phyloP scores from a whole-genome alignment of 305 asterid species.

The Fraxinus platypoda region DNA sequence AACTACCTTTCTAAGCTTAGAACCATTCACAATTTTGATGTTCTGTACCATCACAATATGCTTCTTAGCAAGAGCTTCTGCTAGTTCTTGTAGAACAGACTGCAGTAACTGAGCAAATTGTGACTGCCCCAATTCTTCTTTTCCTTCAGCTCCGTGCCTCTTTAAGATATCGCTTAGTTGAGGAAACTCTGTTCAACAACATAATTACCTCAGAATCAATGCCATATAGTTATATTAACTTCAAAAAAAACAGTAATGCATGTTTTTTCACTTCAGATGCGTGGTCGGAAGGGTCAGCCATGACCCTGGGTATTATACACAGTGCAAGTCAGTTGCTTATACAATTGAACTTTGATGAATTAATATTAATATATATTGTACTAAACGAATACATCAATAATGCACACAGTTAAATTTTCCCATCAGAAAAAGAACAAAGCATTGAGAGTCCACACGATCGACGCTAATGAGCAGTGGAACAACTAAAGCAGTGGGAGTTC shows the following conservation, averaged over 20 bases:
- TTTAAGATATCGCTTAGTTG: slow-evolving; percentile 43
- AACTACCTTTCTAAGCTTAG: slow-evolving; percentile 52
- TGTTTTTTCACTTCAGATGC: background rate
- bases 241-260: background rate
- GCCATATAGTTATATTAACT: background rate
- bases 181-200: slow-evolving; percentile 47
- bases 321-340: background rate
- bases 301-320: background rate
- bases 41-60: slow-evolving; percentile 39
- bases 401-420: background rate
- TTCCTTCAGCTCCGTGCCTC: slow-evolving; percentile 51
- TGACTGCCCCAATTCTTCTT: slow-evolving; percentile 58
- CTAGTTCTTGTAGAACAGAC: slow-evolving; percentile 59
- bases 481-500: background rate
- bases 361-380: background rate
- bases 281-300: background rate
- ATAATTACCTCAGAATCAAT: slow-evolving; percentile 6
- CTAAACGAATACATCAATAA: background rate
- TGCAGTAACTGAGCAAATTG: slow-evolving; percentile 57
- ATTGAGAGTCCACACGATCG: background rate
- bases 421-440: slow-evolving; percentile 3
- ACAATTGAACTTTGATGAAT: slow-evolving; percentile 1
- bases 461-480: background rate
- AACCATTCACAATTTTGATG: slow-evolving; percentile 47
- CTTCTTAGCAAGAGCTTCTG: slow-evolving; percentile 46